Conservation (phyloP, 202 grass and related monocot species). For the Elaeis oleifera region DNA sequence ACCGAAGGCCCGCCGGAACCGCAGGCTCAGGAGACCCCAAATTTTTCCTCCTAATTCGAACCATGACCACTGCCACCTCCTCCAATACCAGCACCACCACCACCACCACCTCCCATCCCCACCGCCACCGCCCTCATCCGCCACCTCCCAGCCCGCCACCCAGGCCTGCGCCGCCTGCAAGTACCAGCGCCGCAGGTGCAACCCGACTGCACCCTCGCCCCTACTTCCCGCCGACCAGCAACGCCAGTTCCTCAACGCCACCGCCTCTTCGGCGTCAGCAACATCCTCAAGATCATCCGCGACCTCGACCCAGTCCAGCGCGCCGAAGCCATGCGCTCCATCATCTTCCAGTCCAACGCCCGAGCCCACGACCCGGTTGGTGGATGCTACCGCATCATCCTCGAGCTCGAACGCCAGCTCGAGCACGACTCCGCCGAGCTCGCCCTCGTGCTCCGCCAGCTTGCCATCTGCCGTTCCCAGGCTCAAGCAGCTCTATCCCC, state of each 20-base stretch:
- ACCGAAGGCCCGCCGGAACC: conserved; percentile 14
- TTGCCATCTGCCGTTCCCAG: conserved; percentile 17
- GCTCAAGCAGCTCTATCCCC: background rate
- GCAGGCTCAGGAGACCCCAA: conserved; percentile 10
- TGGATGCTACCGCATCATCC: conserved; percentile 28
- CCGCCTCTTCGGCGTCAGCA: conserved; percentile 62
- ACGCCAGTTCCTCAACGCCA: conserved; percentile 53
- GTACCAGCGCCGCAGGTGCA: conserved; percentile 74
- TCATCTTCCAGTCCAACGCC: conserved; percentile 49
- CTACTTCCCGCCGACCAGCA: conserved; percentile 60
- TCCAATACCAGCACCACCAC: background rate
- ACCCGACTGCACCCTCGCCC: conserved; percentile 38
- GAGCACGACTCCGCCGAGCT: background rate
- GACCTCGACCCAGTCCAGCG: conserved; percentile 7
- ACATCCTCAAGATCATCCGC: conserved; percentile 39
- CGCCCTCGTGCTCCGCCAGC: background rate
- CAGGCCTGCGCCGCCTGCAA: conserved; percentile 73
- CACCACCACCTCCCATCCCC: background rate
- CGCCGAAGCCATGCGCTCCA: conserved; percentile 29
- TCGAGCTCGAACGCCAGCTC: background rate
- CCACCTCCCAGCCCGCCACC: background rate
- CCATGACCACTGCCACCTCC: background rate
- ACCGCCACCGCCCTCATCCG: background rate
- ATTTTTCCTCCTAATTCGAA: background rate
- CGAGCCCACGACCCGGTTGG: conserved; percentile 39